phyloP scores from a whole-genome alignment of 495 filamentous ascomycete species.

The Trypethelium eluteriae region DNA sequence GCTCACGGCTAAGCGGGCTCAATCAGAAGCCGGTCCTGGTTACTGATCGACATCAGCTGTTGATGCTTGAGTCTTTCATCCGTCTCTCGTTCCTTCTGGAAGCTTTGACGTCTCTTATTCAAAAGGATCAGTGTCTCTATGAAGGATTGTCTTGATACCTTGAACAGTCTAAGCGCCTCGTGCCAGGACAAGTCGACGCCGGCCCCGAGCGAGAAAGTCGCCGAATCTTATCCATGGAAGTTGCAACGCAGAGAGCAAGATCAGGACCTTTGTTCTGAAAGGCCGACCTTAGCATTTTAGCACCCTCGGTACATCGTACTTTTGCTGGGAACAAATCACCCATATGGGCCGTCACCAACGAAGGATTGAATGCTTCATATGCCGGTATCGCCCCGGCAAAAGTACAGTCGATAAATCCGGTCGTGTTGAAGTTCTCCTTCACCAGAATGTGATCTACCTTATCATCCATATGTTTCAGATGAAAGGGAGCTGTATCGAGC shows the following conservation, averaged over 20 bases:
- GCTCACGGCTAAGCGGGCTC: too few relatives aligned
- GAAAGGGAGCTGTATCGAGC: neutral
- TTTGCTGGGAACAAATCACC: neutral
- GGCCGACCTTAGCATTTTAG: neutral
- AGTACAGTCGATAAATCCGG: slow-evolving; percentile 16
- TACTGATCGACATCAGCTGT: too few relatives aligned
- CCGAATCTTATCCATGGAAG: neutral
- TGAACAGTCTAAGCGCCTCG: neutral
- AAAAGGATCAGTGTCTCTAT: neutral
- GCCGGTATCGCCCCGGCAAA: neutral
- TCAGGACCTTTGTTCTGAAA: neutral
- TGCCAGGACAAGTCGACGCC: neutral
- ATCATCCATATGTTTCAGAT: slow-evolving; percentile 18
- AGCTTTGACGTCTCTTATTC: neutral
- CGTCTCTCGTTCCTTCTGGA: too few relatives aligned
- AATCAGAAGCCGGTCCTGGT: too few relatives aligned
- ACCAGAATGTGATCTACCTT: slow-evolving; percentile 19
- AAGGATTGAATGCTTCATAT: neutral
- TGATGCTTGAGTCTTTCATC: too few relatives aligned
- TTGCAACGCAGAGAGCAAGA: neutral
- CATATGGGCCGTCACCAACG: neutral
- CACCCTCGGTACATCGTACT: neutral
- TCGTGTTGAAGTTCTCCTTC: slow-evolving; percentile 16
- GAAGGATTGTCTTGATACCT: neutral
- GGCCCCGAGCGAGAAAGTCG: neutral